Evolutionary conservation across 2,329 filamentous ascomycete genomes (phyloP).

Genomic region (Cordyceps cicadae): DNA sequence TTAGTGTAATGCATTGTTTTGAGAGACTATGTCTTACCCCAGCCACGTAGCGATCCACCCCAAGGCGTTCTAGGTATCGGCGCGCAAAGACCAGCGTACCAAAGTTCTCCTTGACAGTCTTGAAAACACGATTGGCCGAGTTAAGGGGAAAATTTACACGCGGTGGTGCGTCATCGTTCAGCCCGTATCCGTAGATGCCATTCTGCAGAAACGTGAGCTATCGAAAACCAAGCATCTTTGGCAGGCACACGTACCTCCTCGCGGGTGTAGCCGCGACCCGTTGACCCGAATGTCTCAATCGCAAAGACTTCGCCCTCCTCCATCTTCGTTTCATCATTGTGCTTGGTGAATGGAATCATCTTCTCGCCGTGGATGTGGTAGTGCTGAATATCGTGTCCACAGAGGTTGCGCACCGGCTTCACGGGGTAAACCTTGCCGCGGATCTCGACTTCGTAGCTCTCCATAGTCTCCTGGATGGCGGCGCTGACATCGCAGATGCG

Average conservation of each 20-base stretch:
- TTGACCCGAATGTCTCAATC: conserved; percentile 89
- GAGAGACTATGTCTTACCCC: conserved; percentile 34
- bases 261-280: conserved; percentile 70
- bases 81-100: conserved; percentile 53
- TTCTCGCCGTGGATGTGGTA: conserved; percentile 85
- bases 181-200: conserved; percentile 45
- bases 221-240: conserved; percentile 19
- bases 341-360: conserved; percentile 83
- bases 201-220: conserved; percentile 9
- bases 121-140: conserved; percentile 48
- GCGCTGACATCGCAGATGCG: conserved; percentile 75
- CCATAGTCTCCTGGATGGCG: conserved; percentile 79
- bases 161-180: conserved; percentile 29
- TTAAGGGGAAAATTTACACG: conserved; percentile 33
- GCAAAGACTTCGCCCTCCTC: conserved; percentile 89
- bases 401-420: conserved; percentile 74
- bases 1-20: neutral
- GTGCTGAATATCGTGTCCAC: conserved; percentile 76
- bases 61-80: conserved; percentile 56
- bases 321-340: conserved; percentile 79
- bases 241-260: conserved; percentile 38
- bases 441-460: conserved; percentile 80
- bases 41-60: conserved; percentile 48
- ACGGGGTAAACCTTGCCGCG: conserved; percentile 67
- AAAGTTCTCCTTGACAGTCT: conserved; percentile 54